phyloP scores from a whole-genome alignment of 2,329 filamentous ascomycete species.

The Cucurbitaria berberidis region DNA sequence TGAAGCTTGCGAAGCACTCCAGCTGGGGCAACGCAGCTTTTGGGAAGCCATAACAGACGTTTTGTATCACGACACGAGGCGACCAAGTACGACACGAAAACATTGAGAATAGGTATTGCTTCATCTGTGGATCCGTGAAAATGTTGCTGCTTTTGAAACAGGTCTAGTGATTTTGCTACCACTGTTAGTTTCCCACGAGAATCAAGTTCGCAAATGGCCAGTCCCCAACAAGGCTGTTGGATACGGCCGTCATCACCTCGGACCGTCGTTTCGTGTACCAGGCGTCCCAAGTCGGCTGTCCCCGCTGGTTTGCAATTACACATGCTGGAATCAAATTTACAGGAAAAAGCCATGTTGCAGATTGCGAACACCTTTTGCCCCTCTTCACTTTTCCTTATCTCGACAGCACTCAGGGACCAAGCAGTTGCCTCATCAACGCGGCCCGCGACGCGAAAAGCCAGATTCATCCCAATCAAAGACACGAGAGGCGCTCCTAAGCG shows the following conservation, averaged over 20 bases:
- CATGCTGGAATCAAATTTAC: slow-evolving; percentile 1
- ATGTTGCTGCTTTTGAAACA: slow-evolving; percentile 19
- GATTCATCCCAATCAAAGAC: slow-evolving; percentile 27
- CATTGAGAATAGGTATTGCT: slow-evolving; percentile 1
- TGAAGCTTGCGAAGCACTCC: slow-evolving; percentile 1
- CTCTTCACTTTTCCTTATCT: slow-evolving; percentile 13
- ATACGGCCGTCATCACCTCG: slow-evolving; percentile 10
- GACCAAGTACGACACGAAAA: slow-evolving; percentile 6
- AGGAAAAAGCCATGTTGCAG: slow-evolving; percentile 1
- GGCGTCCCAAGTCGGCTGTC: slow-evolving; percentile 12
- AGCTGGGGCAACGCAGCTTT: slow-evolving; percentile 2
- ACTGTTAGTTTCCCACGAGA: slow-evolving; percentile 4
- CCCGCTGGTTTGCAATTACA: slow-evolving; percentile 9
- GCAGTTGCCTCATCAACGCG: slow-evolving; percentile 18
- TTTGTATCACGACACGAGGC: slow-evolving; percentile 7
- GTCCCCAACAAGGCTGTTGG: slow-evolving; percentile 11
- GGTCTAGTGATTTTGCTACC: neutral
- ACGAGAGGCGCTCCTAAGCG: slow-evolving; percentile 14
- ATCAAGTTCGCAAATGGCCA: slow-evolving; percentile 14
- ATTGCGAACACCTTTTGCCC: slow-evolving; percentile 3
- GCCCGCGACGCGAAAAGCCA: slow-evolving; percentile 23
- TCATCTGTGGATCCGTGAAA: slow-evolving; percentile 10
- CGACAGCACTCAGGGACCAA: slow-evolving; percentile 1
- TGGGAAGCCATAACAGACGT: slow-evolving; percentile 1
- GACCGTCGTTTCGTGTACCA: slow-evolving; percentile 36